Evolutionary conservation across 225 moss, liverwort and hornwort species (phyloP), one percentile per base, ranked within the genome.

Genomic region (Climacium dendroides): DNA sequence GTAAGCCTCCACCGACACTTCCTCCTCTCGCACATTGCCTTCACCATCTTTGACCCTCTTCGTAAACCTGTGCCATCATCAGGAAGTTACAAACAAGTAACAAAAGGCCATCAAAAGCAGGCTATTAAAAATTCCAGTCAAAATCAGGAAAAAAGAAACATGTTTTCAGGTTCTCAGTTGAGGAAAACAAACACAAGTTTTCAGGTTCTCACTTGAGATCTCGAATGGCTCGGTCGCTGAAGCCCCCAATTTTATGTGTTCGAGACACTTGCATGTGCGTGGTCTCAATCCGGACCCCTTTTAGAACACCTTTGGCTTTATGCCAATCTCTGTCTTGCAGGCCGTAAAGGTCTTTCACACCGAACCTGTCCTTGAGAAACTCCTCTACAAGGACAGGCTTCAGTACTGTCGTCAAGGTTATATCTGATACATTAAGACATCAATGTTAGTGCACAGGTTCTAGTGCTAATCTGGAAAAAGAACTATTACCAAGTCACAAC

Each of bases 371-470:
- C 74, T 87, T 92, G 18, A 99, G 82, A 57, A 97, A 97, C 13
- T 83, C 74, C 62, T 91, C 73, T 0, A 99, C 95, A 8, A 78
- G 61, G 29, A 91, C 80, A 22, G 97, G 97, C 92, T 99, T 99
- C 76, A 99, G 87, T 19, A 99, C 89, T 5, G 97, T 97, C 18
- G 98, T 99, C 73, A 96, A 93, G 22, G 98, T 96, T 4, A 95
- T 91, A 91, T 99, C 98, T 99, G 76, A 89, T 23, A 57, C 15
- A 80, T 84, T 13, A 60, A 58, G 45, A 86, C 52, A 85, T 54
- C 62, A 1, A 48, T 55, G 41, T 88, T 55, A 87, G 59, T 59
- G 58, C 47, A 45, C 35, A 69, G 4, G 54, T 69, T 45, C n/a
- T 64, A 37, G 19, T 72, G 45, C 32, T 13, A 20, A 74, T 35